phyloP scores from a whole-genome alignment of 2,329 filamentous ascomycete species.

The Talaromyces sp. region DNA sequence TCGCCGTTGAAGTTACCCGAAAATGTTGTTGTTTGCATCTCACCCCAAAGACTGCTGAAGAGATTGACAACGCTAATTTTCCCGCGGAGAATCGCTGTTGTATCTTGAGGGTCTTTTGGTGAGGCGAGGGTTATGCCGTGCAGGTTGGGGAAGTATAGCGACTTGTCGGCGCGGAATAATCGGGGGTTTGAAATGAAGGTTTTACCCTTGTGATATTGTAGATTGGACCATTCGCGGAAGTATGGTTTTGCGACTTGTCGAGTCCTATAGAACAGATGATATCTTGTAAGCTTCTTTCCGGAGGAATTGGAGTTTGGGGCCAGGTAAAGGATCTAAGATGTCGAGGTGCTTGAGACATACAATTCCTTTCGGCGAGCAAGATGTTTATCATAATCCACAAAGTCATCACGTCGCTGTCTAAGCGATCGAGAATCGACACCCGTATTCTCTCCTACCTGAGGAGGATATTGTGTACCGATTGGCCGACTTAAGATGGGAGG shows the following conservation, averaged over 20 bases:
- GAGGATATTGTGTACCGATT: conserved; percentile 78
- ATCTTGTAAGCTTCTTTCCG: conserved; percentile 4
- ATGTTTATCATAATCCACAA: conserved; percentile 84
- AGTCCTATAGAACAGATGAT: conserved; percentile 54
- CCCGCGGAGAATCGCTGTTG: conserved; percentile 72
- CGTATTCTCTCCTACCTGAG: conserved; percentile 76
- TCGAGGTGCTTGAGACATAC: conserved; percentile 47
- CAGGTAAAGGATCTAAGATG: not conserved
- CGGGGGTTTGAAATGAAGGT: conserved; percentile 83
- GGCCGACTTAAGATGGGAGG: conserved; percentile 66
- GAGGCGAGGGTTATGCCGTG: conserved; percentile 74
- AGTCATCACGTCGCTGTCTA: conserved; percentile 73
- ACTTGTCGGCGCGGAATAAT: conserved; percentile 79
- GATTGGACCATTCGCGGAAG: conserved; percentile 92
- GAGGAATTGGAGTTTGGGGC: not conserved
- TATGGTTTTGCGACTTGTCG: conserved; percentile 82
- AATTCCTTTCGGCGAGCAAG: conserved; percentile 73
- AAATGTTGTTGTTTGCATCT: conserved; percentile 76
- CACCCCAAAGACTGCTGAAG: conserved; percentile 83
- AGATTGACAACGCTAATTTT: conserved; percentile 78
- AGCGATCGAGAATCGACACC: conserved; percentile 71
- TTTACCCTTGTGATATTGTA: conserved; percentile 82
- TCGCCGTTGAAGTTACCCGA: conserved; percentile 67
- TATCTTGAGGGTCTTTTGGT: conserved; percentile 62
- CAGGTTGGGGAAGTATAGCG: conserved; percentile 93